Evolutionary conservation across 106 monocot species (phyloP).

Genomic region (Triglochin maritima): DNA sequence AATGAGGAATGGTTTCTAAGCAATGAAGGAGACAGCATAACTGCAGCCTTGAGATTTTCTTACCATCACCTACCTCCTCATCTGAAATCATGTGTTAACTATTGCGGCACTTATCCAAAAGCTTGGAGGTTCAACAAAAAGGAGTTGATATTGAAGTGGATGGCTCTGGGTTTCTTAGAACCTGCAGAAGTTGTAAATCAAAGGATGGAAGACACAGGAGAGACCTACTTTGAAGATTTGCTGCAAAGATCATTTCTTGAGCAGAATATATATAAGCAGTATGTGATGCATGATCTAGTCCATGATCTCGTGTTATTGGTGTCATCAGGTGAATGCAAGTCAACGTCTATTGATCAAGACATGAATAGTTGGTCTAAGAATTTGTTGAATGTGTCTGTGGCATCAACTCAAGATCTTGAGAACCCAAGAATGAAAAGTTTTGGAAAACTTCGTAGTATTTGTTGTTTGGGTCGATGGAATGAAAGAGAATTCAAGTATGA

Average conservation of each 20-base stretch:
- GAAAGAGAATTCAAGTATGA: no score
- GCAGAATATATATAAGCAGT: no score
- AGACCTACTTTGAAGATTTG: no score
- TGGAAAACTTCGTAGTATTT: background rate
- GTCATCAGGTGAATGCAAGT: slow-evolving; percentile 2
- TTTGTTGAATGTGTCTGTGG: slow-evolving; percentile 8
- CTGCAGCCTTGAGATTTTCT: slow-evolving; percentile 24
- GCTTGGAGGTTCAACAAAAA: no score
- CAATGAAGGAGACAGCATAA: slow-evolving; percentile 11
- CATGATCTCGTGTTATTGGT: slow-evolving; percentile 1
- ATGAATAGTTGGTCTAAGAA: background rate
- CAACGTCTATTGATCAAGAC: background rate
- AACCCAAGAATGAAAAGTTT: background rate
- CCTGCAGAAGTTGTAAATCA: no score
- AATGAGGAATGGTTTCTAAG: slow-evolving; percentile 16
- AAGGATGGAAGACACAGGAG: no score
- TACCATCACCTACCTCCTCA: slow-evolving; percentile 32
- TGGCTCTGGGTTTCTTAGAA: no score
- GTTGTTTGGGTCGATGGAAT: slow-evolving; percentile 3
- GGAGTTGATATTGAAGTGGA: no score
- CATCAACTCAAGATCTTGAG: no score
- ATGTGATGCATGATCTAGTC: no score
- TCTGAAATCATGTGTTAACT: slow-evolving; percentile 41
- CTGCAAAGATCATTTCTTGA: no score
- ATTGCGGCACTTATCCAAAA: slow-evolving; percentile 5